phyloP scores from a whole-genome alignment of 192 early-diverging fungal species.

The Phlyctochytrium planicorne region DNA sequence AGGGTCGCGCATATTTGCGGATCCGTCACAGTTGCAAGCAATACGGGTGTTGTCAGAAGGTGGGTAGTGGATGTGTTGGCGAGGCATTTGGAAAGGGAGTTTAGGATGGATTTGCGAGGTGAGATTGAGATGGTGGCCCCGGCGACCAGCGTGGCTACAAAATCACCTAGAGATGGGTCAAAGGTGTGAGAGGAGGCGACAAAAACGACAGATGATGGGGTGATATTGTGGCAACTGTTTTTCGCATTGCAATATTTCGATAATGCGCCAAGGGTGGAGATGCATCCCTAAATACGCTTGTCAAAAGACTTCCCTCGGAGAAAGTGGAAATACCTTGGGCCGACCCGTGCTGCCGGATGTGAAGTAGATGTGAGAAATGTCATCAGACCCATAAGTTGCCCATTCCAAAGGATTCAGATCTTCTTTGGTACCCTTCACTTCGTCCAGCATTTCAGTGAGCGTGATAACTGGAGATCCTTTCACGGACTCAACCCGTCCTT shows the following conservation, averaged over 20 bases:
- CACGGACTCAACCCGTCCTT: background rate
- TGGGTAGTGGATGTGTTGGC: slow-evolving; percentile 20
- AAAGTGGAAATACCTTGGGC: slow-evolving; percentile 25
- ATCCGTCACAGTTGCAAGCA: slow-evolving; percentile 30
- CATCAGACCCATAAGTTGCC: background rate
- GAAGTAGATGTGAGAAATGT: slow-evolving; percentile 35
- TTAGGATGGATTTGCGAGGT: slow-evolving; percentile 8
- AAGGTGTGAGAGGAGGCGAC: slow-evolving; percentile 39
- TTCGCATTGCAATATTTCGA: slow-evolving; percentile 28
- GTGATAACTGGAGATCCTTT: background rate
- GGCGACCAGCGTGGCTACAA: slow-evolving; percentile 19
- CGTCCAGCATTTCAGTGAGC: background rate
- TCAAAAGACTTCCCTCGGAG: background rate
- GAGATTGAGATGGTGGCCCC: slow-evolving; percentile 28
- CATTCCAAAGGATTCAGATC: slow-evolving; percentile 9
- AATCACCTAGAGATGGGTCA: slow-evolving; percentile 38
- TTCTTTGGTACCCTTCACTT: slow-evolving; percentile 4
- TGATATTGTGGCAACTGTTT: slow-evolving; percentile 19
- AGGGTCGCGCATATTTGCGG: slow-evolving; percentile 15
- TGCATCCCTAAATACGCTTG: slow-evolving; percentile 21
- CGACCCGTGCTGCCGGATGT: slow-evolving; percentile 37
- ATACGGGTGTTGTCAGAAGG: slow-evolving; percentile 33
- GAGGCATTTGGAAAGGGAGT: slow-evolving; percentile 16
- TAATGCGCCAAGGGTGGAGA: slow-evolving; percentile 25
- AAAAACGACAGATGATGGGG: slow-evolving; percentile 11